These are phyloP conservation scores for Colletotrichum phormii DNA, from an alignment of 2,329 filamentous ascomycete genomes.

Conservation along the genomic window DNA sequence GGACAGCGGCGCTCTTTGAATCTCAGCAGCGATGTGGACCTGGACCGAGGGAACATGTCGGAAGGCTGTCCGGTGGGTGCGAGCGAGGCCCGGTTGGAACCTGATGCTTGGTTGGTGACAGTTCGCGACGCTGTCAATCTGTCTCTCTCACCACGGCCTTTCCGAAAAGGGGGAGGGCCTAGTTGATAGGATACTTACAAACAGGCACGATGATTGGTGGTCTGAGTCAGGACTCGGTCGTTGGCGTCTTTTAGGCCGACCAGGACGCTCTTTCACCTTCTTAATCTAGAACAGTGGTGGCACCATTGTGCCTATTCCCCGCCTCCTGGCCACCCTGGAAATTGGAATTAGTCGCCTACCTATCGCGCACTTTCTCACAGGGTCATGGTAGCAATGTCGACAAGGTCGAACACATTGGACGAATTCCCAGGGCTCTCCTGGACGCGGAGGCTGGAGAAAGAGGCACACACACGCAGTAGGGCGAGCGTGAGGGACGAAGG, in stretches of 20 bases:
- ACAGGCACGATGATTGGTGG: constrained; percentile 29
- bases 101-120: constrained; percentile 10
- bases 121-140: neutral
- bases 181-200: constrained; percentile 21
- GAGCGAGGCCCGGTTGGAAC: neutral
- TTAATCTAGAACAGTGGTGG: constrained; percentile 38
- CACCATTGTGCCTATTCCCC: constrained; percentile 34
- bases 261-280: constrained; percentile 32
- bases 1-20: constrained; percentile 9
- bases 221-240: constrained; percentile 36
- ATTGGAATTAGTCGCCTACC: constrained; percentile 32
- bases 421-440: constrained; percentile 21
- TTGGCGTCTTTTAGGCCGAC: constrained; percentile 35
- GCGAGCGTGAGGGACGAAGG: neutral
- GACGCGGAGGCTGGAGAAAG: constrained; percentile 6
- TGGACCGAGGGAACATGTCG: constrained; percentile 12
- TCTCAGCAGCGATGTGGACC: constrained; percentile 5
- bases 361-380: constrained; percentile 28
- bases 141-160: constrained; percentile 29
- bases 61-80: constrained; percentile 4
- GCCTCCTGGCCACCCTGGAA: constrained; percentile 33
- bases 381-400: constrained; percentile 21
- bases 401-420: constrained; percentile 23
- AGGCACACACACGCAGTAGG: constrained; percentile 12
- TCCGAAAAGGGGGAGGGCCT: constrained; percentile 35